Evolutionary conservation across 768 basidiomycete species (phyloP).

Genomic region (Imleria badia): DNA sequence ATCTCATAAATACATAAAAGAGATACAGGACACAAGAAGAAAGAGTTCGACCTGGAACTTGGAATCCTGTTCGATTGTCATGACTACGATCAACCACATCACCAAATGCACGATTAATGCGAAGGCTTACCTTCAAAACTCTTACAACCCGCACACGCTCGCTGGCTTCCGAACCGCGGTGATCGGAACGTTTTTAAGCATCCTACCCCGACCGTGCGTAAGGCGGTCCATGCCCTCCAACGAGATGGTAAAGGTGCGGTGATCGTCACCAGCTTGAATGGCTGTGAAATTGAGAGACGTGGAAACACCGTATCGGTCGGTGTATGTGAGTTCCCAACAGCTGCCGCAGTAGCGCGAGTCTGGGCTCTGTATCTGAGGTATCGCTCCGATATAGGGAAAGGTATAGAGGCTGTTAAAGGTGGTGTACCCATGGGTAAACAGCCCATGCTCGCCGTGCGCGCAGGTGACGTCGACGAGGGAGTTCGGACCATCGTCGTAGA

Average conservation of each 20-base stretch:
- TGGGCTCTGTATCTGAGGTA: constrained; percentile 47
- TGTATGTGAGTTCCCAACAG: constrained; percentile 59
- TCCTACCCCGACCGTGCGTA: constrained; percentile 29
- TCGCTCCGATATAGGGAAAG: constrained; percentile 52
- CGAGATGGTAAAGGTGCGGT: constrained; percentile 38
- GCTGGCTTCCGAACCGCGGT: constrained; percentile 18
- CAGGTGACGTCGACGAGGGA: constrained; percentile 48
- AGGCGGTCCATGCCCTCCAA: constrained; percentile 35
- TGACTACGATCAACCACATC: not conserved
- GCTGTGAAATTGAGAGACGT: constrained; percentile 49
- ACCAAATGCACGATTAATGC: not conserved
- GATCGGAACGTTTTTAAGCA: constrained; percentile 27
- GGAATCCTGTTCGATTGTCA: not conserved
- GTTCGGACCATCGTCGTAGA: constrained; percentile 44
- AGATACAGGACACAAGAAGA: not conserved
- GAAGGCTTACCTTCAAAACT: not conserved
- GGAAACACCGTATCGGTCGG: constrained; percentile 24
- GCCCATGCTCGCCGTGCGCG: constrained; percentile 48
- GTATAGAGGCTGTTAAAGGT: not conserved
- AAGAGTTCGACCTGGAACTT: not conserved
- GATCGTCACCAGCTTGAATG: constrained; percentile 44
- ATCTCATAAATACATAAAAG: not conserved
- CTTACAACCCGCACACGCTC: constrained; percentile 11
- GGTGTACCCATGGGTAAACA: not conserved
- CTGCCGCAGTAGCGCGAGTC: constrained; percentile 55